Conservation (phyloP, 139 green algal species). For the Tetradesmus obliquus region DNA sequence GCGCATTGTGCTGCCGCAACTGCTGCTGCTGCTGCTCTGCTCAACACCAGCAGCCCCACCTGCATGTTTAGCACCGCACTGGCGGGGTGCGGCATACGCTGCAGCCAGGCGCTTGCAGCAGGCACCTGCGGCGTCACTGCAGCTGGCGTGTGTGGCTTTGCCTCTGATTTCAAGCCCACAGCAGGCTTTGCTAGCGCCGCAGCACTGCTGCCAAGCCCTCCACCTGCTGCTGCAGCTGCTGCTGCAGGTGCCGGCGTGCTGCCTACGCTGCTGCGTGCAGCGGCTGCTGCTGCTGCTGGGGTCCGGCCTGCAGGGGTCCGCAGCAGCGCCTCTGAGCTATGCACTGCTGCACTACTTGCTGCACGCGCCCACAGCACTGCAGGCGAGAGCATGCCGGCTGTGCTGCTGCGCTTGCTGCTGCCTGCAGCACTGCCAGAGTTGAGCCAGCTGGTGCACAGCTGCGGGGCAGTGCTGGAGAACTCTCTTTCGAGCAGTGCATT, state of each 20-base stretch:
- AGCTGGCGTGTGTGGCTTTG: neutral
- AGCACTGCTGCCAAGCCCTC: neutral
- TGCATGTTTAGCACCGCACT: neutral
- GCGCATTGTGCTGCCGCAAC: no score
- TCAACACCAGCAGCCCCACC: neutral
- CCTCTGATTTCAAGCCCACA: neutral
- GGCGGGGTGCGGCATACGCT: conserved; percentile 12
- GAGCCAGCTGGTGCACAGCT: neutral
- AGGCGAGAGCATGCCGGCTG: neutral
- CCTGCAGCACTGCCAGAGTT: neutral
- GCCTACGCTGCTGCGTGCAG: neutral
- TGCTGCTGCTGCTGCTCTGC: neutral
- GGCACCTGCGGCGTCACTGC: neutral
- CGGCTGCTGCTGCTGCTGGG: neutral
- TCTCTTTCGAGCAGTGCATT: conserved; percentile 29
- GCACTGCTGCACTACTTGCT: neutral
- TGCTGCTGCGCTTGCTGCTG: conserved; percentile 10
- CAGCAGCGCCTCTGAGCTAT: neutral
- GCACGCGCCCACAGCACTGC: neutral
- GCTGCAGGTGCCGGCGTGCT: neutral
- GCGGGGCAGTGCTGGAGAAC: neutral
- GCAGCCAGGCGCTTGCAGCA: conserved; percentile 11
- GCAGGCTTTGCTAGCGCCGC: neutral
- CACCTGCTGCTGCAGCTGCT: neutral
- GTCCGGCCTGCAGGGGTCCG: neutral